A percentile compares a stretch with the other conserved stretches of the same genome.
phyloP scores from a whole-genome alignment of 345 rosid genomes.

The Viola odorata region DNA sequence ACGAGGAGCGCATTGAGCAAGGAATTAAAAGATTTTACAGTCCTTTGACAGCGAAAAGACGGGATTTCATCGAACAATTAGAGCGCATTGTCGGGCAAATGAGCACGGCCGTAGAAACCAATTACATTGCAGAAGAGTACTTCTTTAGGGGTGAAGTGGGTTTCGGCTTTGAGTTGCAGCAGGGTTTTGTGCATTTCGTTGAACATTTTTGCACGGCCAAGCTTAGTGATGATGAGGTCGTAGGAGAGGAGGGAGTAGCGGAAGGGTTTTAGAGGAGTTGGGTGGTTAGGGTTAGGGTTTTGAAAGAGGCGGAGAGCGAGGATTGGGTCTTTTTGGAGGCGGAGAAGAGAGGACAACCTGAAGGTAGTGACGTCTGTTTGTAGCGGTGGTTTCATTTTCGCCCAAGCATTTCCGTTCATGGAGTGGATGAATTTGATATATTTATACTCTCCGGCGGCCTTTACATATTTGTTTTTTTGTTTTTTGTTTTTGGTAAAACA shows the following conservation, averaged over 20 bases:
- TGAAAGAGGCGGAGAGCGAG: slow-evolving; percentile 55
- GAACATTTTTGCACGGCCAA: slow-evolving; percentile 73
- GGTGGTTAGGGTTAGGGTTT: slow-evolving; percentile 9
- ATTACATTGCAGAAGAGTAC: slow-evolving; percentile 60
- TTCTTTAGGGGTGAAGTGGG: slow-evolving; percentile 45
- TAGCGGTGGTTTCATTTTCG: slow-evolving; percentile 23
- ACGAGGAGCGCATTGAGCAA: slow-evolving; percentile 41
- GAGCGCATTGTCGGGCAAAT: slow-evolving; percentile 42
- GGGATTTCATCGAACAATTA: slow-evolving; percentile 66
- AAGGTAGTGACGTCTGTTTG: slow-evolving; percentile 36
- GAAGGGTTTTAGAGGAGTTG: slow-evolving; percentile 21
- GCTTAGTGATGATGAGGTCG: slow-evolving; percentile 74
- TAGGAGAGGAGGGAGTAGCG: slow-evolving; percentile 58
- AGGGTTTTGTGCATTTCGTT: slow-evolving; percentile 58
- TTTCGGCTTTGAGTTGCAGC: slow-evolving; percentile 46
- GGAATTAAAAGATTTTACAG: slow-evolving; percentile 58
- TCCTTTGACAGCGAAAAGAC: slow-evolving; percentile 42
- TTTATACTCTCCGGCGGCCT: no score
- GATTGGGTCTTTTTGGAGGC: slow-evolving; percentile 56
- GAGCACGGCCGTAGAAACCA: slow-evolving; percentile 46
- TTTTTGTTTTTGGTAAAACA: no score
- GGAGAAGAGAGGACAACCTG: slow-evolving; percentile 61
- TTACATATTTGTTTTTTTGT: no score
- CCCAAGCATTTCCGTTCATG: no score
- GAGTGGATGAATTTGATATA: no score